Evolutionary conservation across 164 flowering plant species (phyloP).

Genomic region (Dillenia suffruticosa): DNA sequence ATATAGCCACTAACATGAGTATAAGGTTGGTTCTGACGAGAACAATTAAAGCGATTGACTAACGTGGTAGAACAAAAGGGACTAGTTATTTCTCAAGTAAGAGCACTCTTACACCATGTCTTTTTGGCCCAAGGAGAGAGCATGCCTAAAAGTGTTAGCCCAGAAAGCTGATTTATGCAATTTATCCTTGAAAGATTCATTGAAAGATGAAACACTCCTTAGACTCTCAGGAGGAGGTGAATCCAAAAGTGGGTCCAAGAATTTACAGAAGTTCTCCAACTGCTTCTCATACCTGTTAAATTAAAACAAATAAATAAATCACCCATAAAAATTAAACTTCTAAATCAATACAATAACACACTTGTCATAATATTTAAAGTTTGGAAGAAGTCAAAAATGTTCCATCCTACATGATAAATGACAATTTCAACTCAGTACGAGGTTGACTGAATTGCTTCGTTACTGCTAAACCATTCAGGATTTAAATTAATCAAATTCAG

Average conservation of each 20-base stretch:
- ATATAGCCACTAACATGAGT: too few species aligned
- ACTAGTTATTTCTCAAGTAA: background rate
- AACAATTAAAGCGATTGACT: too few species aligned
- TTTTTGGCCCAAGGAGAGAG: conserved; percentile 61
- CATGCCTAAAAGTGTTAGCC: conserved; percentile 53
- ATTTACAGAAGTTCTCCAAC: conserved; percentile 67
- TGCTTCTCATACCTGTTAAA: conserved; percentile 70
- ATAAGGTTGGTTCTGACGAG: too few species aligned
- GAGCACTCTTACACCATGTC: conserved; percentile 68
- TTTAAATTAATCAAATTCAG: too few species aligned
- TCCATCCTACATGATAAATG: too few species aligned
- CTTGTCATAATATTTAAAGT: too few species aligned
- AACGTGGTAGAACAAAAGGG: too few species aligned
- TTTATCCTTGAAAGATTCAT: conserved; percentile 46
- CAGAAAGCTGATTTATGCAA: conserved; percentile 66
- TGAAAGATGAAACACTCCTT: conserved; percentile 36
- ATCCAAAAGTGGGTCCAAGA: conserved; percentile 86
- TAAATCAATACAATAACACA: too few species aligned
- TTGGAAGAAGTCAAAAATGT: too few species aligned
- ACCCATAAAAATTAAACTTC: background rate
- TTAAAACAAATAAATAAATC: conserved; percentile 3
- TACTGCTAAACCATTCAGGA: too few species aligned
- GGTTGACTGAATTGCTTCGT: too few species aligned
- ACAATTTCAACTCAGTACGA: too few species aligned
- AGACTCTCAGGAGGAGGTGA: conserved; percentile 79